A percentile compares a stretch with the other conserved stretches of the same genome.
Evolutionary conservation across 176 grass and related monocot species (phyloP).

Genomic region (Carex myosuroides): DNA sequence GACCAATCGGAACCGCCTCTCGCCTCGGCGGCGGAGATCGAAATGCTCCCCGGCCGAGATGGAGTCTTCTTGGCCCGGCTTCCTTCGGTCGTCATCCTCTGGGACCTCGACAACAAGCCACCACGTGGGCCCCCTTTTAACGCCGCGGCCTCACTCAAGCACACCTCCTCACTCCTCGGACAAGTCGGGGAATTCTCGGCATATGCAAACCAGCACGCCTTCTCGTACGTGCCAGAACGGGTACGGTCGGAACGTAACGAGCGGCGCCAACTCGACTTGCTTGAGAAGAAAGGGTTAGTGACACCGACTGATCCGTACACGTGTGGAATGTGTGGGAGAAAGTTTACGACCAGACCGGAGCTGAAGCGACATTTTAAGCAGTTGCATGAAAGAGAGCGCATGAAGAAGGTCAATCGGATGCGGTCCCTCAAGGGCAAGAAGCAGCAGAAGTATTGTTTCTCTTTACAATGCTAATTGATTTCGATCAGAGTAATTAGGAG

Average conservation of each 20-base stretch:
- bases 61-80: constrained; percentile 31
- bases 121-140: constrained; percentile 60
- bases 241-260: constrained; percentile 58
- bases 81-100: constrained; percentile 62
- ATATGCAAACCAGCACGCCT: constrained; percentile 85
- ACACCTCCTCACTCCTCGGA: constrained; percentile 56
- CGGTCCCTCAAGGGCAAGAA: constrained; percentile 97
- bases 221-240: constrained; percentile 70
- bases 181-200: constrained; percentile 69
- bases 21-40: constrained; percentile 13
- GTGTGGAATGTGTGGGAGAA: constrained; percentile 77
- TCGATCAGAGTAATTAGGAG: neutral
- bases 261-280: constrained; percentile 45
- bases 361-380: constrained; percentile 87
- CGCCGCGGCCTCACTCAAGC: constrained; percentile 52
- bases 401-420: constrained; percentile 78
- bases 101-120: constrained; percentile 98
- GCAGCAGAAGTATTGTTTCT: constrained; percentile 38
- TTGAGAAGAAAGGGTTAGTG: constrained; percentile 51
- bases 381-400: constrained; percentile 88
- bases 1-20: neutral
- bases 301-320: constrained; percentile 47
- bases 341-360: constrained; percentile 73
- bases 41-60: constrained; percentile 14
- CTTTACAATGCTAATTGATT: neutral